Percentiles rank a stretch among this genome's conserved stretches.
Evolutionary conservation across 352 stramenopile genomes (phyloP).

Genomic region (Salisapilia sapeloensis): DNA sequence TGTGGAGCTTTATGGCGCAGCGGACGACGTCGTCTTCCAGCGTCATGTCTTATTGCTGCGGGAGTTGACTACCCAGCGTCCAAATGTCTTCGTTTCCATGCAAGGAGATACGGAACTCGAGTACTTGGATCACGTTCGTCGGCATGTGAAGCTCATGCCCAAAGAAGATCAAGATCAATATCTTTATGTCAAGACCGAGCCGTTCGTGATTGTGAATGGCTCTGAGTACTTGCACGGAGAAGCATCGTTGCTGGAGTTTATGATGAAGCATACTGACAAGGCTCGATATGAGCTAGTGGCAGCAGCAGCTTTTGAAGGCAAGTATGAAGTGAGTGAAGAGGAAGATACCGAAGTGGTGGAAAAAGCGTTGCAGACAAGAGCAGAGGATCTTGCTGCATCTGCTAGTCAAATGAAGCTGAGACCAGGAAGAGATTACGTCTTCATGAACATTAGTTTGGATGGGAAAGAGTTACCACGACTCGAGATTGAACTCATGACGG

Average conservation of each 20-base stretch:
- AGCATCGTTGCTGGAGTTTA: conserved; percentile 33
- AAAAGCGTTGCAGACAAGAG: conserved; percentile 22
- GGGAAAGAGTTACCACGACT: conserved; percentile 34
- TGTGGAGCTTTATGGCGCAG: conserved; percentile 36
- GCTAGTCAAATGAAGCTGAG: too few relatives aligned
- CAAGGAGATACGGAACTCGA: conserved; percentile 30
- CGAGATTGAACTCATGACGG: conserved; percentile 49
- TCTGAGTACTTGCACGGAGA: conserved; percentile 27
- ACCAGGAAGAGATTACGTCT: conserved; percentile 38
- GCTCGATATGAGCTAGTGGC: conserved; percentile 30
- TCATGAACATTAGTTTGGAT: conserved; percentile 43
- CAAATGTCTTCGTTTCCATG: conserved; percentile 28
- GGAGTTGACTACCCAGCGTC: conserved; percentile 26
- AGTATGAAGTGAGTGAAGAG: conserved; percentile 4
- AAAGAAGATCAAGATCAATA: conserved; percentile 6
- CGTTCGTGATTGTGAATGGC: conserved; percentile 34
- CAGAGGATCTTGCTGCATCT: conserved; percentile 24
- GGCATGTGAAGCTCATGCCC: conserved; percentile 13
- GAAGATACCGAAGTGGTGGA: conserved; percentile 20
- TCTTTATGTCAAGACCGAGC: conserved; percentile 12
- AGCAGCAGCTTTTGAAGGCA: conserved; percentile 24
- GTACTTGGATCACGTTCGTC: conserved; percentile 23
- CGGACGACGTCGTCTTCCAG: conserved; percentile 39
- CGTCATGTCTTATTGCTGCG: conserved; percentile 39
- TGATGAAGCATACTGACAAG: conserved; percentile 28